Conservation (phyloP, 148 eudicot genomes). For the Vaccinium macrocarpon region DNA sequence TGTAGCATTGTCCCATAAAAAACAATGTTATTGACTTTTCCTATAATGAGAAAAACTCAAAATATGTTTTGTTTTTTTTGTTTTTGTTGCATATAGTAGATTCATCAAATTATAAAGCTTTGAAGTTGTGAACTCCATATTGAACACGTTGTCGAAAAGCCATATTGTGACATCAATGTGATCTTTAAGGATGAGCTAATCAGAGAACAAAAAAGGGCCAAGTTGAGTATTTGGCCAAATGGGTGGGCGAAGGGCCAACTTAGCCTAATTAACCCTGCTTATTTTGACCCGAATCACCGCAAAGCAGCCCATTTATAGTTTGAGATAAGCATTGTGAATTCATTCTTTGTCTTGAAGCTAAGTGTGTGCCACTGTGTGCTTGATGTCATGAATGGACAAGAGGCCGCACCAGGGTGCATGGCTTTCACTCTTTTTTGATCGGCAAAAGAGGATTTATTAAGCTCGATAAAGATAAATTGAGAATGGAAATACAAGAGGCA, state of each 20-base stretch:
- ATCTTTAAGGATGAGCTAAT: neutral
- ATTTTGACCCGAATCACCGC: neutral
- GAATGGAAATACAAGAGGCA: no score
- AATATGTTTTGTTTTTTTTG: no score
- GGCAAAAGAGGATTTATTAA: no score
- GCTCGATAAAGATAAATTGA: no score
- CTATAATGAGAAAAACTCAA: no score
- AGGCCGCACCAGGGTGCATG: no score
- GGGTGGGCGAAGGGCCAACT: neutral
- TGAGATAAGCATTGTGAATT: neutral
- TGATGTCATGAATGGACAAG: neutral
- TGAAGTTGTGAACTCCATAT: neutral
- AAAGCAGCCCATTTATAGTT: neutral
- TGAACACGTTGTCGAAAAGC: neutral
- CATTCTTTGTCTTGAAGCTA: conserved; percentile 2
- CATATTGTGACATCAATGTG: neutral
- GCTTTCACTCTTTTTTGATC: no score
- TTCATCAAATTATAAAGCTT: no score
- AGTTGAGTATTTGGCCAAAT: neutral
- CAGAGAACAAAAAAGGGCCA: neutral
- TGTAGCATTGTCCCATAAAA: no score
- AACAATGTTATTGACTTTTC: no score
- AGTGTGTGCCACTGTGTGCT: neutral
- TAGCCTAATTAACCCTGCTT: neutral
- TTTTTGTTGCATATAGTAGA: no score